A percentile compares a stretch with the other conserved stretches of the same genome.
These are phyloP conservation scores for Paracoccidioides lutzii DNA, from an alignment of 2,329 filamentous ascomycete species.

Conservation along the genomic window DNA sequence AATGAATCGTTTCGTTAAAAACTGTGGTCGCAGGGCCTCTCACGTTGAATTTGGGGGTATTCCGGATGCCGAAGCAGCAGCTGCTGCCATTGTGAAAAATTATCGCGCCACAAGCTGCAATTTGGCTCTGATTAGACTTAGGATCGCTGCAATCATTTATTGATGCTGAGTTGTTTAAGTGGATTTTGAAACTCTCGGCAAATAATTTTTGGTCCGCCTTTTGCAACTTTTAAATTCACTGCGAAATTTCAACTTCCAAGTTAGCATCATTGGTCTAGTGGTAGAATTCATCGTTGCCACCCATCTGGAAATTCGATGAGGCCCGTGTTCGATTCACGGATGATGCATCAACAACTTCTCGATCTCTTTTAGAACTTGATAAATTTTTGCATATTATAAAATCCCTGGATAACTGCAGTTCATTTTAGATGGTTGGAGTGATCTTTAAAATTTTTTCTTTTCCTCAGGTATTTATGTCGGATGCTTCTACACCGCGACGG, in stretches of 20 bases:
- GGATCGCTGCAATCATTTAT: background rate
- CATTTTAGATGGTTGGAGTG: too few relatives aligned
- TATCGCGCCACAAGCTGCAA: background rate
- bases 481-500: too few relatives aligned
- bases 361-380: background rate
- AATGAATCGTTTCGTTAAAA: background rate
- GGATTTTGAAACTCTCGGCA: background rate
- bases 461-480: too few relatives aligned
- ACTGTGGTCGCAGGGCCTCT: conserved; percentile 10
- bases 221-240: background rate
- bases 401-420: too few relatives aligned
- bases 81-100: conserved; percentile 23
- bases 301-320: conserved; percentile 5
- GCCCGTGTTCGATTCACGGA: conserved; percentile 37
- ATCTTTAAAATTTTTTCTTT: too few relatives aligned
- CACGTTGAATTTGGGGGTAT: conserved; percentile 30
- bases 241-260: too few relatives aligned
- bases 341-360: conserved; percentile 21
- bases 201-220: background rate
- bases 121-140: background rate
- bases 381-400: background rate
- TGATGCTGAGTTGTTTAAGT: too few relatives aligned
- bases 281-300: conserved; percentile 1
- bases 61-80: conserved; percentile 17
- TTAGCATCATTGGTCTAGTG: conserved; percentile 1